phyloP scores from a whole-genome alignment of 306 rosid genomes.

The Quercus parvula region DNA sequence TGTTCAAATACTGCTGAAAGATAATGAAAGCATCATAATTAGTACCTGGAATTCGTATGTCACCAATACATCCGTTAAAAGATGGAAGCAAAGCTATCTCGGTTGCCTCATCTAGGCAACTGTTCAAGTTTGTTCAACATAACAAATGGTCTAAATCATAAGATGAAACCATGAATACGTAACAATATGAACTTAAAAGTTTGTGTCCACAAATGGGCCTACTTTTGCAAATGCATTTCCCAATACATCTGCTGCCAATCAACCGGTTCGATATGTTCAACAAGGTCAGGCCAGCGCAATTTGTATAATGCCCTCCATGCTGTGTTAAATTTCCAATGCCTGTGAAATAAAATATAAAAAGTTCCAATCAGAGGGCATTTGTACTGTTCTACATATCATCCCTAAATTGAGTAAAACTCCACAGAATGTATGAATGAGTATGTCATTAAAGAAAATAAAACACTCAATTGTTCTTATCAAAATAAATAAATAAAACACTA shows the following conservation, averaged over 20 bases:
- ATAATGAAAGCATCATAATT: slow-evolving; percentile 2
- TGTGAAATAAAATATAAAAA: slow-evolving; percentile 10
- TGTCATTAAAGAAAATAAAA: slow-evolving; percentile 3
- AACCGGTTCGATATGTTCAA: slow-evolving; percentile 25
- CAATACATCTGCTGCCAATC: slow-evolving; percentile 83
- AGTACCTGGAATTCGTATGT: slow-evolving; percentile 66
- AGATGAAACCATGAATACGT: slow-evolving; percentile 1
- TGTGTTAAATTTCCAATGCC: slow-evolving; percentile 45
- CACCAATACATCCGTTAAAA: slow-evolving; percentile 58
- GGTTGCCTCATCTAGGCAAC: slow-evolving; percentile 85
- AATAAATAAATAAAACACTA: not conserved
- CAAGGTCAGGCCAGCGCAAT: slow-evolving; percentile 56
- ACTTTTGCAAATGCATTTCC: slow-evolving; percentile 88
- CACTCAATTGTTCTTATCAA: slow-evolving; percentile 10
- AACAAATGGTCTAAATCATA: slow-evolving; percentile 23
- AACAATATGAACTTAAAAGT: not conserved
- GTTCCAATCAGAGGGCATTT: not conserved
- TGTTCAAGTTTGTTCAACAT: slow-evolving; percentile 30
- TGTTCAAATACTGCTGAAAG: not conserved
- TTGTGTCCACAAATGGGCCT: slow-evolving; percentile 10
- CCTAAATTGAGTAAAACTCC: slow-evolving; percentile 12
- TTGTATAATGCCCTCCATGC: slow-evolving; percentile 55
- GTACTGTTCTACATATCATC: not conserved
- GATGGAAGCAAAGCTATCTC: slow-evolving; percentile 61
- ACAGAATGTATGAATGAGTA: not conserved